A percentile compares a stretch with the other conserved stretches of the same genome.
Conservation (phyloP, 208 protist genomes). For the Angomonas deanei region DNA sequence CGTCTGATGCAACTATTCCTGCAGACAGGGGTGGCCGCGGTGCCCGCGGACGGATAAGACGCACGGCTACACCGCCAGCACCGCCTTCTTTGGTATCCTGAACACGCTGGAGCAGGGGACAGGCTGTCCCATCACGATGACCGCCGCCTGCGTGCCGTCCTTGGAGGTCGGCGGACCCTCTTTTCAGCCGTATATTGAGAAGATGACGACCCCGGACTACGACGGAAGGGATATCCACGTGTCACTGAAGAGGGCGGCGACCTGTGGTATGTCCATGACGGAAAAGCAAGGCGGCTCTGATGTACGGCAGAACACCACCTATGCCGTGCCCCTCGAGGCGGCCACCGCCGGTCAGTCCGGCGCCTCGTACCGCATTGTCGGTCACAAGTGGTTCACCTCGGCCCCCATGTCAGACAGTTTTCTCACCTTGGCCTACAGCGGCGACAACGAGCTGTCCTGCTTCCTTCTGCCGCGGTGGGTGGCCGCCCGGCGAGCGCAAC, state of each 20-base stretch:
- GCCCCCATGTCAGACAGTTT: slow-evolving; percentile 42
- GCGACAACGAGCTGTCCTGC: slow-evolving; percentile 14
- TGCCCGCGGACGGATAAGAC: not conserved
- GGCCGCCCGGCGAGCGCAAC: slow-evolving; percentile 17
- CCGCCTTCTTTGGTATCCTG: slow-evolving; percentile 7
- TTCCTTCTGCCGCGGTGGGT: slow-evolving; percentile 35
- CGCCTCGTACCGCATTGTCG: slow-evolving; percentile 13
- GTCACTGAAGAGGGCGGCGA: slow-evolving; percentile 19
- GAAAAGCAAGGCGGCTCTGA: slow-evolving; percentile 42
- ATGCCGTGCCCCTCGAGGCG: slow-evolving; percentile 10
- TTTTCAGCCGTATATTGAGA: slow-evolving; percentile 1
- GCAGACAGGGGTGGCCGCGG: slow-evolving; percentile 1
- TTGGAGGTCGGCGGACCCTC: not conserved
- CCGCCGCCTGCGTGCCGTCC: slow-evolving; percentile 19
- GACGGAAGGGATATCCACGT: slow-evolving; percentile 18
- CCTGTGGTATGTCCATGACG: slow-evolving; percentile 39
- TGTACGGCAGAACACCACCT: slow-evolving; percentile 32
- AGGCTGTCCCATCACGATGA: slow-evolving; percentile 37
- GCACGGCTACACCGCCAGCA: slow-evolving; percentile 18
- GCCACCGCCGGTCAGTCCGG: not conserved
- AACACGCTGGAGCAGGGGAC: slow-evolving; percentile 21
- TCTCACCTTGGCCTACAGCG: slow-evolving; percentile 30
- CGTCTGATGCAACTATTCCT: slow-evolving; percentile 20
- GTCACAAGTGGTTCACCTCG: slow-evolving; percentile 48
- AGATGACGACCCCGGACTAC: slow-evolving; percentile 16